Conservation (phyloP, 306 rosid genomes). For the Urtica urens region DNA sequence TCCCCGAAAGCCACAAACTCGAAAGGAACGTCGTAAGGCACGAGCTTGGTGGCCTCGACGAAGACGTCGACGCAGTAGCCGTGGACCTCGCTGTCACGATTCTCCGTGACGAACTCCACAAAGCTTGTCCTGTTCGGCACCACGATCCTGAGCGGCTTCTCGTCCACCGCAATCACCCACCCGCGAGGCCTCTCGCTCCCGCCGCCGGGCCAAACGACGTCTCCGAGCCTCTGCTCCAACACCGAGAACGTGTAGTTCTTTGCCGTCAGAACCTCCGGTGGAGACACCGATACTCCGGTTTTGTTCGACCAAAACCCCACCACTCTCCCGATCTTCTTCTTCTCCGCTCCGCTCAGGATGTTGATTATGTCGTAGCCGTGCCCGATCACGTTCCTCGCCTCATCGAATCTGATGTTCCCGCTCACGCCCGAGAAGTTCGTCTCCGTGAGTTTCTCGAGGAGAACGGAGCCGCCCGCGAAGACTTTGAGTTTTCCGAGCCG, state of each 20-base stretch:
- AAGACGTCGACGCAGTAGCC: slow-evolving; percentile 84
- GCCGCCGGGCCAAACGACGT: slow-evolving; percentile 88
- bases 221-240: slow-evolving; percentile 49
- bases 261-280: slow-evolving; percentile 35
- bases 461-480: slow-evolving; percentile 53
- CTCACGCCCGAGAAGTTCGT: slow-evolving; percentile 66
- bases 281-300: slow-evolving; percentile 59
- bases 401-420: slow-evolving; percentile 49
- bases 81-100: slow-evolving; percentile 26
- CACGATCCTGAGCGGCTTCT: slow-evolving; percentile 67
- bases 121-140: slow-evolving; percentile 87
- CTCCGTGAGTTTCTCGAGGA: slow-evolving; percentile 34
- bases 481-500: slow-evolving; percentile 56
- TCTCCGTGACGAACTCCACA: slow-evolving; percentile 63
- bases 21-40: slow-evolving; percentile 73
- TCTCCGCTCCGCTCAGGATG: too few species aligned
- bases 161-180: slow-evolving; percentile 70
- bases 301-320: slow-evolving; percentile 73
- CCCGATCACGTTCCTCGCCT: slow-evolving; percentile 37
- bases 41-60: slow-evolving; percentile 43
- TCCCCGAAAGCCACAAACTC: slow-evolving; percentile 56
- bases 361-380: slow-evolving; percentile 73
- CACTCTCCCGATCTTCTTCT: slow-evolving; percentile 21
- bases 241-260: slow-evolving; percentile 16
- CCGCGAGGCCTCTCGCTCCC: slow-evolving; percentile 68